Evolutionary conservation across 139 green algal species (phyloP).

Genomic region (Pseudopediastrum boryanum): DNA sequence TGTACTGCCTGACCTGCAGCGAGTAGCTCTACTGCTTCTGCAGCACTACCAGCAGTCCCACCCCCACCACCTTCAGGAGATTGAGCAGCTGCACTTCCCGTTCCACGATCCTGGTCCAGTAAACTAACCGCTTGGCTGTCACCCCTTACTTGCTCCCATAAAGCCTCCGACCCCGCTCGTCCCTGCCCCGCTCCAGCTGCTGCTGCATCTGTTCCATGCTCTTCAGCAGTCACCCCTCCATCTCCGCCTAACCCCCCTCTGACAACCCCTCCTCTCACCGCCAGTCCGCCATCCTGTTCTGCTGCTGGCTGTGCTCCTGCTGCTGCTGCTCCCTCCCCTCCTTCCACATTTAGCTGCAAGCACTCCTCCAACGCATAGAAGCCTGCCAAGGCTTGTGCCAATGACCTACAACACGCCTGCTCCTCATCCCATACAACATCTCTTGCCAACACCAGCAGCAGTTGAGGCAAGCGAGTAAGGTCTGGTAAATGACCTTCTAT

Average conservation of each 20-base stretch:
- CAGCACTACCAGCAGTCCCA: background rate
- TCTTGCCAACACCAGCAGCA: slow-evolving; percentile 75
- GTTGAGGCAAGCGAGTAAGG: slow-evolving; percentile 64
- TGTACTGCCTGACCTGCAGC: background rate
- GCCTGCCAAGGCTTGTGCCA: slow-evolving; percentile 66
- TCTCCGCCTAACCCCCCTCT: background rate
- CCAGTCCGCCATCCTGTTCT: background rate
- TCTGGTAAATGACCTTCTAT: slow-evolving; percentile 73
- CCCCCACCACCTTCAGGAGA: background rate
- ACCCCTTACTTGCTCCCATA: too few species aligned
- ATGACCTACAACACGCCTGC: slow-evolving; percentile 52
- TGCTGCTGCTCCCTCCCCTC: too few species aligned
- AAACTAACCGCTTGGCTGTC: too few species aligned
- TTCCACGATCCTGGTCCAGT: too few species aligned
- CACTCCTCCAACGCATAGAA: slow-evolving; percentile 66
- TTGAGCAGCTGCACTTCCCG: background rate
- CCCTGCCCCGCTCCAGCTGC: background rate
- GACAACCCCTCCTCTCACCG: background rate
- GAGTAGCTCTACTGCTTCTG: background rate
- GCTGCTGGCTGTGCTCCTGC: background rate
- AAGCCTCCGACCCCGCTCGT: too few species aligned
- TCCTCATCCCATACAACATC: slow-evolving; percentile 79
- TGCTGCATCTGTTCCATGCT: slow-evolving; percentile 1
- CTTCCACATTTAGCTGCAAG: background rate
- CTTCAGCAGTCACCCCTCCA: background rate